A percentile compares a stretch with the other conserved stretches of the same genome.
Conservation (phyloP, 2,329 filamentous ascomycete species). For the Colletotrichum somersetense region DNA sequence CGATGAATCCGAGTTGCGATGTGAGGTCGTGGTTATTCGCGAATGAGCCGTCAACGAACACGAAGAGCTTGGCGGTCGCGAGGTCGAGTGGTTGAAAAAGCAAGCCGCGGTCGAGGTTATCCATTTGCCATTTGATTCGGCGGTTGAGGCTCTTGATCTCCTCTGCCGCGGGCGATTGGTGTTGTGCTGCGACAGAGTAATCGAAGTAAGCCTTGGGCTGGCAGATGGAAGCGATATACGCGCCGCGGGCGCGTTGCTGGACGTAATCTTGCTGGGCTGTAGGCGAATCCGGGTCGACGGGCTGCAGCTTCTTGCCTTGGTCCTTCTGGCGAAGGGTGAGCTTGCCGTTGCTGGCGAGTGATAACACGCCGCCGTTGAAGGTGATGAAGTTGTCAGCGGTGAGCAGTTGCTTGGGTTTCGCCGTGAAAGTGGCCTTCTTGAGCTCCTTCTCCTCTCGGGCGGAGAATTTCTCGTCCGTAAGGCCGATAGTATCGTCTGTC, state of each 20-base stretch:
- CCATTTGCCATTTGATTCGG: not conserved
- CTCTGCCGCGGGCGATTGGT: fast-evolving
- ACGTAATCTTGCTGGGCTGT: too few relatives aligned
- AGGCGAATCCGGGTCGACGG: too few relatives aligned
- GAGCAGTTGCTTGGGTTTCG: too few relatives aligned
- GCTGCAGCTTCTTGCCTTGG: not conserved
- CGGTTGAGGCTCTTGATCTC: not conserved
- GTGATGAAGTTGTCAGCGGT: too few relatives aligned
- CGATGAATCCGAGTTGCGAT: not conserved
- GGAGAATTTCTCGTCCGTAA: not conserved
- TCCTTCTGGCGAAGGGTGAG: not conserved
- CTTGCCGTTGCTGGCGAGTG: not conserved
- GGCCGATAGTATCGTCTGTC: not conserved
- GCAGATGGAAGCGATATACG: not conserved
- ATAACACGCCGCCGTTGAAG: not conserved
- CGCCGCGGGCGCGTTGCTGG: too few relatives aligned
- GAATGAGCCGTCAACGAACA: constrained; percentile 3
- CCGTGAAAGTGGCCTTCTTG: not conserved
- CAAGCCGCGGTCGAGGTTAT: not conserved
- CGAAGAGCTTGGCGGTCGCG: not conserved
- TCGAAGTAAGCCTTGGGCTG: not conserved
- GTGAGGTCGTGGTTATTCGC: not conserved
- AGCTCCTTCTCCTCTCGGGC: fast-evolving
- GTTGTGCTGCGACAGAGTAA: not conserved
- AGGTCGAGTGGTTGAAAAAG: not conserved